Evolutionary conservation across 2,329 filamentous ascomycete species (phyloP).

Genomic region (Pseudopyricularia cyperi): DNA sequence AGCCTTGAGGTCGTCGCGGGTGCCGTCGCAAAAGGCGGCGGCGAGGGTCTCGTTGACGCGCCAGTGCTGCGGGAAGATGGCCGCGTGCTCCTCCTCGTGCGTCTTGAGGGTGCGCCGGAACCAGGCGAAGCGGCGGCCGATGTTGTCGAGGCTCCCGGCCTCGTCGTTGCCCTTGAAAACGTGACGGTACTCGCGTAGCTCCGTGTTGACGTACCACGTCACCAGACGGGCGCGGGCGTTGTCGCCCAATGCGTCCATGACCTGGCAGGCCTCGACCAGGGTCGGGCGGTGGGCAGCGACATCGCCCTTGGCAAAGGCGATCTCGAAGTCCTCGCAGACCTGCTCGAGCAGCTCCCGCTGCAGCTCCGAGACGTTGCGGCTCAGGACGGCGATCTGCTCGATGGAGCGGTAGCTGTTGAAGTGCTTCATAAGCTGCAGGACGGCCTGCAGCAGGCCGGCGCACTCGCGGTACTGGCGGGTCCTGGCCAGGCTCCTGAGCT

Average conservation of each 20-base stretch:
- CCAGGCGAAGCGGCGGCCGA: conserved; percentile 88
- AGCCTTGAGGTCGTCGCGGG: conserved; percentile 85
- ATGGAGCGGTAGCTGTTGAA: conserved; percentile 98
- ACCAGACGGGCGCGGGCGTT: conserved; percentile 69
- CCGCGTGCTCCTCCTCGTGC: conserved; percentile 84
- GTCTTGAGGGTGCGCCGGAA: conserved; percentile 92
- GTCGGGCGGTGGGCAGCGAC: conserved; percentile 55
- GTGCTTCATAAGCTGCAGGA: conserved; percentile 94
- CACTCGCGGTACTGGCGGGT: conserved; percentile 90
- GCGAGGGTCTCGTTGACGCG: conserved; percentile 80
- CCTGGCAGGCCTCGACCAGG: conserved; percentile 76
- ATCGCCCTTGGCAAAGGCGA: conserved; percentile 83
- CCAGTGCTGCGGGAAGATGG: conserved; percentile 80
- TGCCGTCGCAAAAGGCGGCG: conserved; percentile 89
- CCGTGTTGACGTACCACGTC: conserved; percentile 97
- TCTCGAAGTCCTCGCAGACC: conserved; percentile 97
- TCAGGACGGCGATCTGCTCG: conserved; percentile 90
- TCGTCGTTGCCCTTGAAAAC: conserved; percentile 96
- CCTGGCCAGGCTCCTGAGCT: conserved; percentile 71
- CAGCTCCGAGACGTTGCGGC: conserved; percentile 82
- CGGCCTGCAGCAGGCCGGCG: conserved; percentile 82
- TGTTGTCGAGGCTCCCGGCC: conserved; percentile 91
- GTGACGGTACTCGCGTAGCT: conserved; percentile 87
- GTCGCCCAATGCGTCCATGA: conserved; percentile 91
- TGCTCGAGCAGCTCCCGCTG: conserved; percentile 90